Conservation (phyloP, 2,329 filamentous ascomycete species). For the Xylariaceae sp. region DNA sequence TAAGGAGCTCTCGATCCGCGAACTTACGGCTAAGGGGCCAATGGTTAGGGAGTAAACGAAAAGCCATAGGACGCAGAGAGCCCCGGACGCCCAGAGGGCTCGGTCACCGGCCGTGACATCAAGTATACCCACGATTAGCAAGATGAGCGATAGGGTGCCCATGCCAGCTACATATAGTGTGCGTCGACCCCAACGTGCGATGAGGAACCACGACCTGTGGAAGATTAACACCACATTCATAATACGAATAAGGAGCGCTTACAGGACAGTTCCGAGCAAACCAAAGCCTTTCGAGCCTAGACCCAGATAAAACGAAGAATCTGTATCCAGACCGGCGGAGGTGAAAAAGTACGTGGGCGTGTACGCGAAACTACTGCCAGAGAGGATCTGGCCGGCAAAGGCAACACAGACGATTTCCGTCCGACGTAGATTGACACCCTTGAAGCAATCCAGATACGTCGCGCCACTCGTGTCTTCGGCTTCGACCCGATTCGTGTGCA, state of each 20-base stretch:
- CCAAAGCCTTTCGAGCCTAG: constrained; percentile 34
- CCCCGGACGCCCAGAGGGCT: constrained; percentile 39
- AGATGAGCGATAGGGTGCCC: constrained; percentile 33
- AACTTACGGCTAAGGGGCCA: constrained; percentile 41
- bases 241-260: constrained; percentile 23
- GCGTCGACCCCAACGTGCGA: constrained; percentile 37
- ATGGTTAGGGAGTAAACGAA: constrained; percentile 44
- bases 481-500: constrained; percentile 42
- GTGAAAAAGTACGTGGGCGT: constrained; percentile 38
- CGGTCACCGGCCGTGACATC: constrained; percentile 39
- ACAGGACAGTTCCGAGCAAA: constrained; percentile 36
- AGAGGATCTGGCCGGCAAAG: constrained; percentile 33
- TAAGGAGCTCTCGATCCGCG: neutral
- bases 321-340: constrained; percentile 32
- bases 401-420: constrained; percentile 41
- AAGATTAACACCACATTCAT: constrained; percentile 9
- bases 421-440: constrained; percentile 39
- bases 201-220: constrained; percentile 38
- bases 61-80: constrained; percentile 41
- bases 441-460: constrained; percentile 45
- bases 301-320: constrained; percentile 31
- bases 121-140: constrained; percentile 38
- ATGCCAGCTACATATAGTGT: constrained; percentile 39
- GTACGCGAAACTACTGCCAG: constrained; percentile 36
- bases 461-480: constrained; percentile 36